Percentiles rank a stretch among this genome's conserved stretches.
Conservation (phyloP, 176 grass and related monocot genomes). For the Avena insularis region DNA sequence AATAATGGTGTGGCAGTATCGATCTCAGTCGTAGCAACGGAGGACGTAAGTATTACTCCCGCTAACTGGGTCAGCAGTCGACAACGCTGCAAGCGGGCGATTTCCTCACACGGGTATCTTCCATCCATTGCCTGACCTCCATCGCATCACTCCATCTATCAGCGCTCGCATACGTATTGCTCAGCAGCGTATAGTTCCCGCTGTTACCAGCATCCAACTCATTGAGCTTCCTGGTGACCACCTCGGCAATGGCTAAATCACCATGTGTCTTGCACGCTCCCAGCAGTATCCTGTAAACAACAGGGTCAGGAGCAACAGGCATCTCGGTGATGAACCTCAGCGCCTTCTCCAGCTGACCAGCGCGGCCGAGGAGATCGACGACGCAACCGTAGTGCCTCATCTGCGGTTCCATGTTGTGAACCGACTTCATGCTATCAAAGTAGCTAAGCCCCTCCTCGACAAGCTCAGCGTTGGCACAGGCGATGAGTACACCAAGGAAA, state of each 20-base stretch:
- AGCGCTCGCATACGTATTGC: constrained; percentile 52
- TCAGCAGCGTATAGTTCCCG: constrained; percentile 45
- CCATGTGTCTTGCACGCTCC: constrained; percentile 48
- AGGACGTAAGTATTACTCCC: neutral
- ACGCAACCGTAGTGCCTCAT: constrained; percentile 64
- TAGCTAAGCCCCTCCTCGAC: constrained; percentile 46
- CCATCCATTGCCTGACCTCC: constrained; percentile 45
- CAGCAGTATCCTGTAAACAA: constrained; percentile 64
- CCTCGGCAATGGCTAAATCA: constrained; percentile 50
- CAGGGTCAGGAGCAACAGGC: constrained; percentile 43
- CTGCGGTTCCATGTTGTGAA: constrained; percentile 46
- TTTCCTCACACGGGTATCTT: constrained; percentile 40
- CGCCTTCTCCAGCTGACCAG: constrained; percentile 47
- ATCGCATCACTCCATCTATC: constrained; percentile 50
- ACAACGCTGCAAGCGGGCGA: constrained; percentile 49
- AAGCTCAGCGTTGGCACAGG: constrained; percentile 44
- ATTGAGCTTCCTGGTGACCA: constrained; percentile 47
- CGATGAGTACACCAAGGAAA: constrained; percentile 53
- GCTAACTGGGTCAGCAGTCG: constrained; percentile 20
- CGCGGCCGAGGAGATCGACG: constrained; percentile 51
- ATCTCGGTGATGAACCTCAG: constrained; percentile 50
- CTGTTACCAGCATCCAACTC: constrained; percentile 50
- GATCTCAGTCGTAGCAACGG: neutral
- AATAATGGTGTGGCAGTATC: neutral
- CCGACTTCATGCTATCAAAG: constrained; percentile 55